Conservation (phyloP, 441 rosid genomes). For the Iberis amara region DNA sequence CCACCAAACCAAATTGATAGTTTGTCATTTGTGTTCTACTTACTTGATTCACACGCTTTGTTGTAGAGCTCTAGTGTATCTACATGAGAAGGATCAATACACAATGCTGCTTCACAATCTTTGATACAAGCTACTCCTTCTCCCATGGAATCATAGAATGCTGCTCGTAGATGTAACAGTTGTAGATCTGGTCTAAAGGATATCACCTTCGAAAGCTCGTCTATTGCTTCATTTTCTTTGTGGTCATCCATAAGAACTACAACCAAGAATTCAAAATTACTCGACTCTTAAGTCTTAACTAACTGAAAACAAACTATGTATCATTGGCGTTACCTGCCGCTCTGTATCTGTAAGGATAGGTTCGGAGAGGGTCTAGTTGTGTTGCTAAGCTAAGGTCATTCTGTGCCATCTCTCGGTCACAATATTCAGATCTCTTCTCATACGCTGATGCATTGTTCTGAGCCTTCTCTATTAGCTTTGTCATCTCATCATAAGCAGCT, state of each 20-base stretch:
- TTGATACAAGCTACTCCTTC: constrained; percentile 37
- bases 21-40: not conserved
- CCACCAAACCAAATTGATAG: not conserved
- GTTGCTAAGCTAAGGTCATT: constrained; percentile 70
- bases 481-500: constrained; percentile 88
- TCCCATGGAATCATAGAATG: constrained; percentile 69
- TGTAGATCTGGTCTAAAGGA: constrained; percentile 79
- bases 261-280: not conserved
- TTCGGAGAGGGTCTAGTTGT: constrained; percentile 70
- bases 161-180: constrained; percentile 79
- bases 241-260: constrained; percentile 86
- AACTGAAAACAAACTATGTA: not conserved
- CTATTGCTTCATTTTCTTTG: constrained; percentile 73
- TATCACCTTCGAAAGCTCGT: constrained; percentile 66
- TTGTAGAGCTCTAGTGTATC: constrained; percentile 54
- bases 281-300: not conserved
- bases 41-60: constrained; percentile 35
- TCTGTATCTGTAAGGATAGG: constrained; percentile 83
- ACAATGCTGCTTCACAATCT: constrained; percentile 87
- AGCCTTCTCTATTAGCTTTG: constrained; percentile 78
- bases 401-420: constrained; percentile 89
- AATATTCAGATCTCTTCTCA: constrained; percentile 87
- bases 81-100: constrained; percentile 53
- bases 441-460: constrained; percentile 76
- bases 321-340: constrained; percentile 55